These are phyloP conservation scores for Yamadazyma pseudoaaseri DNA, from an alignment of 1,139 yeast species.

Conservation along the genomic window DNA sequence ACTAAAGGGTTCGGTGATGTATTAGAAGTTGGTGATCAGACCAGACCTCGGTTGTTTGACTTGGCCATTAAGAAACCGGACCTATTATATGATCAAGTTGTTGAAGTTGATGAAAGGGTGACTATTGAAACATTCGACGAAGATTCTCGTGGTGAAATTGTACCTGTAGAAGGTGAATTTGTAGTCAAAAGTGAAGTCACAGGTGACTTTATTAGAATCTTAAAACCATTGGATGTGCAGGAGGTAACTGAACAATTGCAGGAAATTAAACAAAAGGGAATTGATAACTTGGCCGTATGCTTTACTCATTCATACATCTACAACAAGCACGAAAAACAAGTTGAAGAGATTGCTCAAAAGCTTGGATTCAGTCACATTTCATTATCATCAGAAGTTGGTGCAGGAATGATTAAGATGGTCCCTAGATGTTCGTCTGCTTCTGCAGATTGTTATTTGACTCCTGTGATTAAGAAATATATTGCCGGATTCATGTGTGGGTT, in stretches of 20 bases:
- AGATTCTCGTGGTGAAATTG: constrained; percentile 44
- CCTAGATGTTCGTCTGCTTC: constrained; percentile 70
- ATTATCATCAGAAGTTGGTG: constrained; percentile 64
- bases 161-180: constrained; percentile 14
- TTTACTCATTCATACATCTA: constrained; percentile 68
- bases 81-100: constrained; percentile 57
- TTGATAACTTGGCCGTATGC: constrained; percentile 65
- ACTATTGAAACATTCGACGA: constrained; percentile 65
- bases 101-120: constrained; percentile 71
- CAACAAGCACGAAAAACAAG: constrained; percentile 59
- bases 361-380: constrained; percentile 59
- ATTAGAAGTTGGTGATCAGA: constrained; percentile 64
- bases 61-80: constrained; percentile 55
- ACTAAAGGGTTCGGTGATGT: constrained; percentile 68
- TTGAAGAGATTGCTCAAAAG: constrained; percentile 55
- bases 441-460: constrained; percentile 78
- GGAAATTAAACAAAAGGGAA: constrained; percentile 50
- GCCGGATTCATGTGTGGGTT: constrained; percentile 61
- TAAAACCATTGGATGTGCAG: constrained; percentile 45
- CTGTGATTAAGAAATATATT: constrained; percentile 64
- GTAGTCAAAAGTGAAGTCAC: constrained; percentile 25
- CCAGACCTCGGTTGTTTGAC: constrained; percentile 68
- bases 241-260: constrained; percentile 23
- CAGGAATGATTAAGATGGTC: constrained; percentile 76
- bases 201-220: constrained; percentile 61